Conservation (phyloP, 2,329 filamentous ascomycete genomes). For the Hypoxylon sp. region DNA sequence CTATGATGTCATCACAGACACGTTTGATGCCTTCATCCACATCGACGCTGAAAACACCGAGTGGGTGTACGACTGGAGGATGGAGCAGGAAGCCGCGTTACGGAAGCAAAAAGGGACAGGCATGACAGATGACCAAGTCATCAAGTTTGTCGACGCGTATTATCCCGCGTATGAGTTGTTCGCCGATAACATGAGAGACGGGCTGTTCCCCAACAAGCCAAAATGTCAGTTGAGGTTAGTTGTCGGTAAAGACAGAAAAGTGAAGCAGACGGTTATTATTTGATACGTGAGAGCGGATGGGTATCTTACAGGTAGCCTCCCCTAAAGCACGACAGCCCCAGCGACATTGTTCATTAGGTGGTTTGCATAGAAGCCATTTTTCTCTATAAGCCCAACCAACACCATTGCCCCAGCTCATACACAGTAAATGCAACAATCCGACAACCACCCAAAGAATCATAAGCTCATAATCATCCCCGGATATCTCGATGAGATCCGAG, state of each 20-base stretch:
- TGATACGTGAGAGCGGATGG: constrained; percentile 44
- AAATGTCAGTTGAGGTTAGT: constrained; percentile 68
- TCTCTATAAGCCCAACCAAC: too few relatives aligned
- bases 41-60: constrained; percentile 74
- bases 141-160: constrained; percentile 74
- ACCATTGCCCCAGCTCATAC: constrained; percentile 14
- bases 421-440: constrained; percentile 17
- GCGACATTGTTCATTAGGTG: constrained; percentile 10
- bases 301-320: constrained; percentile 35
- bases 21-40: constrained; percentile 64
- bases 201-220: constrained; percentile 60
- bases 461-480: constrained; percentile 4
- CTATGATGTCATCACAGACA: constrained; percentile 60
- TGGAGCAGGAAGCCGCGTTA: constrained; percentile 80
- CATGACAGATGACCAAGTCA: constrained; percentile 84
- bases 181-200: constrained; percentile 64
- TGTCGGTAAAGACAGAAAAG: constrained; percentile 67
- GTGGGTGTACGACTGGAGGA: constrained; percentile 86
- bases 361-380: not conserved
- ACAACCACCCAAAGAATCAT: constrained; percentile 7
- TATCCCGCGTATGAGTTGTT: constrained; percentile 79
- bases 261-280: constrained; percentile 64
- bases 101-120: constrained; percentile 72
- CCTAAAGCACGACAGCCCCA: constrained; percentile 7
- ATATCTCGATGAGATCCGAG: constrained; percentile 4